Evolutionary conservation across 2,329 filamentous ascomycete genomes (phyloP).

Genomic region (Dendryphion nanum): DNA sequence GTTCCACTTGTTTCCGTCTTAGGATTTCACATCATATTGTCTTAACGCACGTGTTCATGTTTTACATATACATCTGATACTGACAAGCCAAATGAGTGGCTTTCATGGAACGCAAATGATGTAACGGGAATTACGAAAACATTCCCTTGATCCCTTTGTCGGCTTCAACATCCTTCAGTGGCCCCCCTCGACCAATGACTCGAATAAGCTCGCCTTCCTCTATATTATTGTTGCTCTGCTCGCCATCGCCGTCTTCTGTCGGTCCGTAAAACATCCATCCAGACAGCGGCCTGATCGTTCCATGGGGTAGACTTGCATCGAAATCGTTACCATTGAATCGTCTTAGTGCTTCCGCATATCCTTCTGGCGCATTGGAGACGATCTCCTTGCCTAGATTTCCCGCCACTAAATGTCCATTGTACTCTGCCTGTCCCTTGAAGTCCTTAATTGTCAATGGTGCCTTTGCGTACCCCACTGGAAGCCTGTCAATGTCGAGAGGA

Average conservation of each 20-base stretch:
- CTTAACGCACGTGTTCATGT: no score
- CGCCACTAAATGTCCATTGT: slow-evolving; percentile 4
- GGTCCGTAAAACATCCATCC: slow-evolving; percentile 8
- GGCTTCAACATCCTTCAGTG: no score
- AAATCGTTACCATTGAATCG: slow-evolving; percentile 4
- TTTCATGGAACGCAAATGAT: no score
- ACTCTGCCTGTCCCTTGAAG: not conserved
- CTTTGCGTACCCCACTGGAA: slow-evolving; percentile 6
- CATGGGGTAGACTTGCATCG: slow-evolving; percentile 2
- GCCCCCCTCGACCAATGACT: no score
- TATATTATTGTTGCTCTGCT: no score
- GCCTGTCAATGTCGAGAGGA: slow-evolving; percentile 1
- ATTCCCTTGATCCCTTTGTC: no score
- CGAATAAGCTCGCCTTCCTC: no score
- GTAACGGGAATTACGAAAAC: no score
- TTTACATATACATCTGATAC: no score
- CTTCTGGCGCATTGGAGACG: slow-evolving; percentile 3
- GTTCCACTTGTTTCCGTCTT: no score
- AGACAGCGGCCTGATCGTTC: slow-evolving; percentile 3
- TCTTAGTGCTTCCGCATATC: slow-evolving; percentile 4
- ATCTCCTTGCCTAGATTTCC: slow-evolving; percentile 8
- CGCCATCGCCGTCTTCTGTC: not conserved
- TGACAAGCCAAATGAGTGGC: no score
- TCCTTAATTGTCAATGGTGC: slow-evolving; percentile 4
- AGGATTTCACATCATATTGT: no score